Base-by-base conservation (phyloP, 2,329 filamentous ascomycete species). In the Dactylellina parvicollis region DNA sequence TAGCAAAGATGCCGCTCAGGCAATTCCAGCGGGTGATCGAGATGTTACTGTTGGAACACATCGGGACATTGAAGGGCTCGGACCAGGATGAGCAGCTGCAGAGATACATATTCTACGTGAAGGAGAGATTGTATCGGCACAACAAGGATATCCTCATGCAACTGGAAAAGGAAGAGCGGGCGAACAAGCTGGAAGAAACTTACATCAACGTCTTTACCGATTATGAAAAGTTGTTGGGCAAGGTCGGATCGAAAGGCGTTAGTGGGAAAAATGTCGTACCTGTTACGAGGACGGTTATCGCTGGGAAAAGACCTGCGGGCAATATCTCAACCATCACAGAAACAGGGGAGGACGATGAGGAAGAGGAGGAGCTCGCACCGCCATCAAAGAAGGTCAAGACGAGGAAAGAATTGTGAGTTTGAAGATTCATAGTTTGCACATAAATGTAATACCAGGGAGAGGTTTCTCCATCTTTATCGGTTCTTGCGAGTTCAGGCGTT, bases 81-180 rank as follows among this genome's bases (percentile, higher is more conserved):
- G 60, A 59, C 0, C 38, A 36, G 3, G 32, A 55, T 2, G n/a
- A 61, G 7, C 52, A 40, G 18, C 18, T 52, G 8, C 42, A 84
- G 75, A 85, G 92, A 46, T 96, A 90, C 90, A 84, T 88, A 28
- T 80, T 94, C 22, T 83, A 91, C 42, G 87, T 89, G n/a, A 95
- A 95, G 82, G 86, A 91, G 77, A 84, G 92, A 34, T 83, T 96
- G 2, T 92, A 91, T 79, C 85, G 86, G 46, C 90, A 92, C 77
- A 94, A 95, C 78, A 85, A 85, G 66, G 89, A 93, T 76, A 81
- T 86, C 1, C 83, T 96, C 10, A 85, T 86, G 36, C 89, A 93
- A 80, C 81, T 94, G 40, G 90, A 92, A 61, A 82, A 83, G 3
- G 80, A 82, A 0, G 90, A 94, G 79, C 85, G 90, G 34, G 86